Base-by-base conservation (phyloP, 2,329 filamentous ascomycete species). In the Calonectria ilicicola region DNA sequence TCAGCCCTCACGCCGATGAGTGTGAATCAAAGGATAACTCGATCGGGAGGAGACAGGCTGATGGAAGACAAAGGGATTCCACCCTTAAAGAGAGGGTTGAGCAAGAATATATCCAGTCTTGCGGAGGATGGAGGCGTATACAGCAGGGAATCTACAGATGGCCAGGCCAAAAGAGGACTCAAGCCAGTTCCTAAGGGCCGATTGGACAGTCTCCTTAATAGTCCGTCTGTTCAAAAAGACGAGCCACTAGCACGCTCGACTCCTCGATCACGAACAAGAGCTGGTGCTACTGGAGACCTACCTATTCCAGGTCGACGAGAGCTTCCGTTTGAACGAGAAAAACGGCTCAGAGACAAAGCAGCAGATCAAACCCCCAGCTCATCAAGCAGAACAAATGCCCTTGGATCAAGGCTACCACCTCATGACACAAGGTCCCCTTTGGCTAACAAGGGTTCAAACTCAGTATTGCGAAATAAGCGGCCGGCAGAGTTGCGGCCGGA, bases 401-500 rank as follows among this genome's bases (percentile, higher is more conserved):
- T 47, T 19, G 70, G 53, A 15, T 71, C 77, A 1, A 76, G 70
- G 35, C 26, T 67, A 58, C 72, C 67, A 12, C 65, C 53, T 19
- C 75, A 72, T 42, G 60, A 75, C 23, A 67, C 66, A 32, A 76
- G 72, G 49, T 73, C 75, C 27, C 69, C 74, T 12, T 46, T 73
- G 23, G 74, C 69, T 58, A 69, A 77, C 56, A 73, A 72, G 60
- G 84, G 84, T 5, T 27, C 69, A 4, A 27, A 67, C 1, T 75
- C 75, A 70, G 86, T 86, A 1, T 87, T 94, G 19, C 91, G 95
- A 62, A 82, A 87, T 12, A 90, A 88, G 64, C 89, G 91, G 0
- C 75, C 91, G 3, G 84, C 87, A 0, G 85, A 89, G 40, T 87
- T 98, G 15, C 85, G 85, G 17, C 85, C 93, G 1, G 89, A 91